A percentile compares a stretch with the other conserved stretches of the same genome.
These are phyloP conservation scores for Canavalia ensiformis DNA, from an alignment of 306 rosid genomes.

Conservation along the genomic window DNA sequence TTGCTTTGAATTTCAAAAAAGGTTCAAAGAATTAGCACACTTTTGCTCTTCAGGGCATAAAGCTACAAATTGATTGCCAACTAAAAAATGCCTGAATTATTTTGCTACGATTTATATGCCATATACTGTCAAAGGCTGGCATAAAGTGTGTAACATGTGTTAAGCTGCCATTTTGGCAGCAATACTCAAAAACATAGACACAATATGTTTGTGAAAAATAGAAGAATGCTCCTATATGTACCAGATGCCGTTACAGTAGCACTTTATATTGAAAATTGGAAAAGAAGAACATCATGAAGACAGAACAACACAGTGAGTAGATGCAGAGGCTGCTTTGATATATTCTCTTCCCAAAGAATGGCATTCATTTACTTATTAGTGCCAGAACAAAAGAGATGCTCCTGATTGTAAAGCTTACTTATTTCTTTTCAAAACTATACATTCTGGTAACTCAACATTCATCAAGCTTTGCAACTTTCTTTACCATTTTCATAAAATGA, in stretches of 20 bases:
- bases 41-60: constrained; percentile 49
- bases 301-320: constrained; percentile 44
- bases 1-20: constrained; percentile 35
- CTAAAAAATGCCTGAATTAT: constrained; percentile 46
- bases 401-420: constrained; percentile 49
- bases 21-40: constrained; percentile 33
- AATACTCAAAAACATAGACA: constrained; percentile 43
- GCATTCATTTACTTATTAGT: constrained; percentile 28
- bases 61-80: constrained; percentile 46
- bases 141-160: constrained; percentile 59
- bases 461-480: constrained; percentile 59
- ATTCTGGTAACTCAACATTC: constrained; percentile 35
- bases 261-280: constrained; percentile 45
- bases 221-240: constrained; percentile 45
- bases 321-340: constrained; percentile 37
- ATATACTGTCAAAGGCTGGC: constrained; percentile 23
- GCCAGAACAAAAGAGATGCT: constrained; percentile 62
- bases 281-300: constrained; percentile 41
- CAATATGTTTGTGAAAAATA: constrained; percentile 23
- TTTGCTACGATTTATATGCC: constrained; percentile 30
- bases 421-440: constrained; percentile 42
- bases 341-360: constrained; percentile 47
- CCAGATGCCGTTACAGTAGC: constrained; percentile 51
- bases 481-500: constrained; percentile 36
- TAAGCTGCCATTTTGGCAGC: constrained; percentile 61